Conservation (phyloP, 225 moss, liverwort and hornwort species). For the Marchantia paleacea region DNA sequence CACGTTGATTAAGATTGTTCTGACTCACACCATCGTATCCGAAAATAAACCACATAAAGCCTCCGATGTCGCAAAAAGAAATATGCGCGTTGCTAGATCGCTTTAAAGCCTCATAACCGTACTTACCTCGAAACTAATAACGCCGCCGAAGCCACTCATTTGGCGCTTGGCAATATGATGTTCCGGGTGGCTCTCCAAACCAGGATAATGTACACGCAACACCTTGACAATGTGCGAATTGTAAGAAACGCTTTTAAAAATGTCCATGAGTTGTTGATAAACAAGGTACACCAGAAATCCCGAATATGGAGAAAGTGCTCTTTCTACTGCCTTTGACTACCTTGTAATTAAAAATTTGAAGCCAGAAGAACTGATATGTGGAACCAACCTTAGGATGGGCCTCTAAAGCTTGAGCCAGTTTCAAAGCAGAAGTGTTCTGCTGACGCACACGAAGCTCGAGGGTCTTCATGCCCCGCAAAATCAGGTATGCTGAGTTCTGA, state of each 20-base stretch:
- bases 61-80: too few relatives aligned
- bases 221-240: constrained; percentile 43
- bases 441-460: constrained; percentile 83
- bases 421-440: constrained; percentile 72
- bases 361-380: neutral
- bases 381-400: constrained; percentile 69
- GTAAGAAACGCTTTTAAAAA: neutral
- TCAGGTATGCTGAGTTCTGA: constrained; percentile 94
- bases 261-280: neutral
- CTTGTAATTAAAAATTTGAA: neutral
- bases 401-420: constrained; percentile 72
- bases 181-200: constrained; percentile 99
- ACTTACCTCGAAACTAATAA: constrained; percentile 93
- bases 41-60: too few relatives aligned
- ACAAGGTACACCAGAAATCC: neutral
- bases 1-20: too few relatives aligned
- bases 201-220: constrained; percentile 98
- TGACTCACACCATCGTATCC: too few relatives aligned
- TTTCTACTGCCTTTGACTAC: neutral
- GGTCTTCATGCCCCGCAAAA: constrained; percentile 96
- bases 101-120: too few relatives aligned
- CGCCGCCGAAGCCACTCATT: constrained; percentile 98
- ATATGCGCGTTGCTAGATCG: too few relatives aligned
- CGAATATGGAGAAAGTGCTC: too few relatives aligned
- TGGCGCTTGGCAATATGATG: constrained; percentile 94